Base-by-base conservation (phyloP, 2,329 filamentous ascomycete species). In the Lachnellula cervina region DNA sequence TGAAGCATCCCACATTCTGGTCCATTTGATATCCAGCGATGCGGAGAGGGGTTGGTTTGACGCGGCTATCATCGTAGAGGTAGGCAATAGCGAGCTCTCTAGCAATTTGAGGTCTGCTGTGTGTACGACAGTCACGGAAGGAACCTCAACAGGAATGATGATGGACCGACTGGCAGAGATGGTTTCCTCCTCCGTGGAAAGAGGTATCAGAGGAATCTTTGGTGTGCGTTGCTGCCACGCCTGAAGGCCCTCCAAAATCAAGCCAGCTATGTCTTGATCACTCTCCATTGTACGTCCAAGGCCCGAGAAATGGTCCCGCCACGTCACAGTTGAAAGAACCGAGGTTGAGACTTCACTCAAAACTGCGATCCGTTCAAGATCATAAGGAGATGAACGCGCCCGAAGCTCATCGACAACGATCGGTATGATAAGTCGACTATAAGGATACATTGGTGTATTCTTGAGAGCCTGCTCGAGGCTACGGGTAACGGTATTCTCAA, bases 141-240 rank as follows among this genome's bases (percentile, higher is more conserved):
- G 93, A 1, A 99, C 84, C 56, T 96, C 90, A 14, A 99, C 92
- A 0, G 92, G 89, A 52, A 99, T 95, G 32, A 88, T 77, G 63
- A 99, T 92, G 13, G 84, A 85, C 19, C 80, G 80, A 59, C 71
- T 77, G 19, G 80, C 74, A 21, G 72, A 51, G n/a, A 69, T 60
- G 1, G 61, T 59, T 11, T 64, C 64, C 25, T 64, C 56, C 38
- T 62, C 58, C 32, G 60, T 54, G 43, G 57, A 52, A 19, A 66
- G 51, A 8, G 61, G 64, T 6, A 61, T 49, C 23, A 68, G 54
- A 32, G 59, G 55, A 19, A 69, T 67, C 7, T 37, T 57, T 3
- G 62, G 58, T 19, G 53, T 64, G 35, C 63, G 38, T 35, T 64
- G 49, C 42, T 62, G 61, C 63, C 69, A 69, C 9, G 34, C 48